Evolutionary conservation across 2,329 filamentous ascomycete species (phyloP).

Genomic region (Raffaelea ambrosiae): DNA sequence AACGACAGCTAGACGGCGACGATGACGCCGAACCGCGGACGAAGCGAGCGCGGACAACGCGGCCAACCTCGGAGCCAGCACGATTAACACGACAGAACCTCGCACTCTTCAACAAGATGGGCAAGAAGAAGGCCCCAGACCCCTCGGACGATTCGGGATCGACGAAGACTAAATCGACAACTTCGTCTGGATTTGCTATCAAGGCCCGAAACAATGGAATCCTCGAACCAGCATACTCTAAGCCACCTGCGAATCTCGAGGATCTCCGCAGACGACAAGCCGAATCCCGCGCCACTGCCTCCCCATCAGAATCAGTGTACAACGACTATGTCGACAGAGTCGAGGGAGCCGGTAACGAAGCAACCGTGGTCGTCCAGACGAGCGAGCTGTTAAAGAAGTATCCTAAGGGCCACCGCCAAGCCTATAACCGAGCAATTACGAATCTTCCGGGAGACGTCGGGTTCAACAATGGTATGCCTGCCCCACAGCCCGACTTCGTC

Average conservation of each 20-base stretch:
- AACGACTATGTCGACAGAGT: constrained; percentile 8
- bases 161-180: constrained; percentile 6
- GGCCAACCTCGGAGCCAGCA: not conserved
- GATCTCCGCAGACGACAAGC: constrained; percentile 8
- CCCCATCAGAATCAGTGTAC: constrained; percentile 10
- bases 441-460: constrained; percentile 17
- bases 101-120: constrained; percentile 7
- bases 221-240: constrained; percentile 9
- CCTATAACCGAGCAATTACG: constrained; percentile 13
- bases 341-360: constrained; percentile 10
- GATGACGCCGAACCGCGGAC: constrained; percentile 1
- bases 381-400: constrained; percentile 14
- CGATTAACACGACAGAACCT: constrained; percentile 8
- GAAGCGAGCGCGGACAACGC: not conserved
- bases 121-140: not conserved
- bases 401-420: constrained; percentile 3
- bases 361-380: constrained; percentile 11
- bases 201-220: constrained; percentile 13
- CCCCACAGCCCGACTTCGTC: constrained; percentile 20
- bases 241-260: constrained; percentile 13
- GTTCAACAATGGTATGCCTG: constrained; percentile 19
- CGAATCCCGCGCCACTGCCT: constrained; percentile 8
- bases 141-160: not conserved
- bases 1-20: constrained; percentile 4
- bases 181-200: constrained; percentile 7